A percentile compares a stretch with the other conserved stretches of the same genome.
phyloP scores from a whole-genome alignment of 352 stramenopile genomes.

The Elongisporangium prolatum region DNA sequence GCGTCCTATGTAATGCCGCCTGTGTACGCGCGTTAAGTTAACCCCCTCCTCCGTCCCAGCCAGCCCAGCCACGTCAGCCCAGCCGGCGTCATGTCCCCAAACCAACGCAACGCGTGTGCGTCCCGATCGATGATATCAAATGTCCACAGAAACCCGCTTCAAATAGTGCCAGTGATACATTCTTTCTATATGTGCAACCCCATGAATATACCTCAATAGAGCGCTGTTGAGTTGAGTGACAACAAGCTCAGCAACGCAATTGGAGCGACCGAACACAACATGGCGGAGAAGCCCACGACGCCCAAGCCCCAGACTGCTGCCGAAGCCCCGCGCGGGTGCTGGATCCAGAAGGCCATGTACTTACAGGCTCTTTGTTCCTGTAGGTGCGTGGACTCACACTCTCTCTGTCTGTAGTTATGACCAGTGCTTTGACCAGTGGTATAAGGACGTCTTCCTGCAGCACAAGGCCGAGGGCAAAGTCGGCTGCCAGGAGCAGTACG shows the following conservation, averaged over 20 bases:
- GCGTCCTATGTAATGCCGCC: background rate
- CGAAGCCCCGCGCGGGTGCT: constrained; percentile 47
- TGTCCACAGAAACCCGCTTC: background rate
- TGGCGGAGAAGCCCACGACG: constrained; percentile 13
- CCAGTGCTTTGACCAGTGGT: constrained; percentile 87
- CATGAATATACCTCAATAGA: constrained; percentile 11
- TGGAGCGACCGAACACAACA: background rate
- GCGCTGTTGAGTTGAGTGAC: constrained; percentile 3
- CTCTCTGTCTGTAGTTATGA: constrained; percentile 37
- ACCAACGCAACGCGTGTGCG: background rate
- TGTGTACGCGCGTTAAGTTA: background rate
- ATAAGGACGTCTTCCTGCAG: constrained; percentile 81
- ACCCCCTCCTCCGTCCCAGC: background rate
- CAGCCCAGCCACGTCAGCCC: no score
- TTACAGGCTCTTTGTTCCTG: no score
- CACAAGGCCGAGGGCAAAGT: constrained; percentile 66
- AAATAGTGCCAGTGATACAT: constrained; percentile 11
- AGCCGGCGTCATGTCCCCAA: background rate
- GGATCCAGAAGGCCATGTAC: constrained; percentile 65
- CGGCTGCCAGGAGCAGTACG: constrained; percentile 79
- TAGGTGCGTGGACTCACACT: background rate
- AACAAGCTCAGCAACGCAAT: background rate
- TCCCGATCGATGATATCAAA: background rate
- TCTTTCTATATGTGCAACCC: background rate
- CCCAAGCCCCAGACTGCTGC: constrained; percentile 1